Evolutionary conservation across 225 moss, liverwort and hornwort species (phyloP), one percentile per base, ranked within the genome.

Genomic region (Neckera pumila): DNA sequence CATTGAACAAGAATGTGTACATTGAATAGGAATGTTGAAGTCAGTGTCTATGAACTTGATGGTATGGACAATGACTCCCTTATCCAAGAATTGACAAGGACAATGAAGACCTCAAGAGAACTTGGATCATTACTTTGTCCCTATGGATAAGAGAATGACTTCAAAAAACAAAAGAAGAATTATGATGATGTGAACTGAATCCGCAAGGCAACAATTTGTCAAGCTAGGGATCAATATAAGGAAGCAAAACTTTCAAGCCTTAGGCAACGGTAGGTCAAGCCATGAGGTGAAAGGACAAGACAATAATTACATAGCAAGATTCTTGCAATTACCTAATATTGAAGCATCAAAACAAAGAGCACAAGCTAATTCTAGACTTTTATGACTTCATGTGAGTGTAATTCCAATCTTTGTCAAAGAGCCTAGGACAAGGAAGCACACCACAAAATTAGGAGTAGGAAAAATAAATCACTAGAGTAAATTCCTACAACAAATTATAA

Each of bases 281-380:
- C 26, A 43, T 45, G 31, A 11, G 18, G 47, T 74, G 30, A 30
- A 74, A 74, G 0, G 74, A 74, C 73, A 73, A 45, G 45, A 43
- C 28, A 43, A 73, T n/a, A 28, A 45, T 45, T 73, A 45, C 17
- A 45, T 73, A 26, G 10, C 10, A 47, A 47, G 47, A 47, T 18
- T 74, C 74, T 47, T 74, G 4, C 30, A 74, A 7, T 18, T 45
- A 18, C 18, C 30, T 47, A 0, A 5, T 30, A 47, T 47, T 30
- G 7, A 30, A 47, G 30, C 73, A 73, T 18, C 43, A 30, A 45
- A 28, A 6, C 2, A 0, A 31, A 33, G 49, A 49, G 7, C 7
- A 31, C 7, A 0, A 20, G 10, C 1, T 1, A 0, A 19, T 31
- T 74, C 4, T 70, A 25, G 25, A 14, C 5, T 40, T 25, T 25